Evolutionary conservation across 129 eudicot genomes (phyloP).

Genomic region (Logfia minima): DNA sequence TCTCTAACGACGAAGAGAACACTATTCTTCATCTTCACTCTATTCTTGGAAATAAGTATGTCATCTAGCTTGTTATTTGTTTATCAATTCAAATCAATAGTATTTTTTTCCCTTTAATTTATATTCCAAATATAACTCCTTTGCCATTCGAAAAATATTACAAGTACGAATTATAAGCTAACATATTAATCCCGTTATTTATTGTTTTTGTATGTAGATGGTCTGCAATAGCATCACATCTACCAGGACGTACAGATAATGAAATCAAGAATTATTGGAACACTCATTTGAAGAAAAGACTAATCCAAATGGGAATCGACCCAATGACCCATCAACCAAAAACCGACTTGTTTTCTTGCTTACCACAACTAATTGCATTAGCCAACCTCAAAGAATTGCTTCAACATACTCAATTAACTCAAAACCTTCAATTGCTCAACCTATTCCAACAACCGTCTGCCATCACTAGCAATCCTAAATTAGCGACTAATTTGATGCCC

Average conservation of each 20-base stretch:
- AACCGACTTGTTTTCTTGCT: conserved; percentile 43
- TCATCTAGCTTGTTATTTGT: background rate
- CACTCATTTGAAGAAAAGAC: conserved; percentile 49
- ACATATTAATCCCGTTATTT: background rate
- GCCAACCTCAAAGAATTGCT: conserved; percentile 38
- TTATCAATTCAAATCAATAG: background rate
- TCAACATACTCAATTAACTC: conserved; percentile 41
- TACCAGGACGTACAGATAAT: conserved; percentile 48
- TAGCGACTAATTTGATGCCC: background rate
- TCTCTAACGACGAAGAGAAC: conserved; percentile 50
- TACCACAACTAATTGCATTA: conserved; percentile 44
- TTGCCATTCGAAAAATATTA: background rate
- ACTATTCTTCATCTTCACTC: conserved; percentile 46
- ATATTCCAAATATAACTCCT: too few species aligned
- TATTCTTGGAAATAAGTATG: conserved; percentile 52
- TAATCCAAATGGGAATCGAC: conserved; percentile 46
- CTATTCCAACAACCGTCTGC: conserved; percentile 8
- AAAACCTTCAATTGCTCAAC: conserved; percentile 40
- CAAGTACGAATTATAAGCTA: too few species aligned
- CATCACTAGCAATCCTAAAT: conserved; percentile 9
- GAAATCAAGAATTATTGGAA: conserved; percentile 60
- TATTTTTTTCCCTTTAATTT: background rate
- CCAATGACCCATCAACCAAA: conserved; percentile 50
- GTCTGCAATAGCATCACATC: conserved; percentile 46
- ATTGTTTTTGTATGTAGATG: conserved; percentile 26